phyloP scores from a whole-genome alignment of 1,284 basidiomycete genomes.

The Moesziomyces globuligerus region DNA sequence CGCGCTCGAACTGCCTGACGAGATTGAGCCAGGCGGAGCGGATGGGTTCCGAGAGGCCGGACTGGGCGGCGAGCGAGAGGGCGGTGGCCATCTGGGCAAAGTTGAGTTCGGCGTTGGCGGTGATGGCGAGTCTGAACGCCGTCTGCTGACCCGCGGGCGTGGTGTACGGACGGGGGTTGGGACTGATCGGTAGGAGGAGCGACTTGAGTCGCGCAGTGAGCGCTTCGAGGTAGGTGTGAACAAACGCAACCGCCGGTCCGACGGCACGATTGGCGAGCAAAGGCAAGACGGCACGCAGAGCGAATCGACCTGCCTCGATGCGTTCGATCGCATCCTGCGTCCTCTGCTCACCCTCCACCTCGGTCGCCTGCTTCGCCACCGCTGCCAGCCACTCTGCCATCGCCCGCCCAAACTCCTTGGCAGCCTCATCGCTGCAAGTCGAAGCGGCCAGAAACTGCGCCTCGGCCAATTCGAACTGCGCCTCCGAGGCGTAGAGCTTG shows the following conservation, averaged over 20 bases:
- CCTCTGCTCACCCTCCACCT: slow-evolving; percentile 38
- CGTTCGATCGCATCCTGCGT: slow-evolving; percentile 37
- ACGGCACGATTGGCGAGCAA: slow-evolving; percentile 40
- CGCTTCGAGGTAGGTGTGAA: slow-evolving; percentile 42
- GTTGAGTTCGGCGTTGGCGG: slow-evolving; percentile 62
- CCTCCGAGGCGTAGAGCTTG: slow-evolving; percentile 51
- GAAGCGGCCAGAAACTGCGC: slow-evolving; percentile 44
- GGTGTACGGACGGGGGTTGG: slow-evolving; percentile 62
- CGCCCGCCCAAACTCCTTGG: slow-evolving; percentile 47
- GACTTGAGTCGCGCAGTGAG: slow-evolving; percentile 41
- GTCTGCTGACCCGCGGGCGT: slow-evolving; percentile 25
- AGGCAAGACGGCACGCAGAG: slow-evolving; percentile 50
- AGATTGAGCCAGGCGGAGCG: slow-evolving; percentile 43
- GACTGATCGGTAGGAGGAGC: slow-evolving; percentile 61
- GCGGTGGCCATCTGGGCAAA: slow-evolving; percentile 61
- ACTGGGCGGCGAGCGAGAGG: slow-evolving; percentile 20
- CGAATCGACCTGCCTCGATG: slow-evolving; percentile 54
- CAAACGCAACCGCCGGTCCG: slow-evolving; percentile 34
- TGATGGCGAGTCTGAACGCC: slow-evolving; percentile 50
- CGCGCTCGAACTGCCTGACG: slow-evolving; percentile 49
- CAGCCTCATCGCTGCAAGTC: neutral
- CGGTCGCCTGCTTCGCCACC: slow-evolving; percentile 27
- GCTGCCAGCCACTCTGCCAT: slow-evolving; percentile 56
- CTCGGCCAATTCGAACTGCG: slow-evolving; percentile 48
- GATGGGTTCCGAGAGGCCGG: slow-evolving; percentile 32